These are phyloP conservation scores for Aspergillus coremiiformis DNA, from an alignment of 495 filamentous ascomycete species.

Conservation along the genomic window DNA sequence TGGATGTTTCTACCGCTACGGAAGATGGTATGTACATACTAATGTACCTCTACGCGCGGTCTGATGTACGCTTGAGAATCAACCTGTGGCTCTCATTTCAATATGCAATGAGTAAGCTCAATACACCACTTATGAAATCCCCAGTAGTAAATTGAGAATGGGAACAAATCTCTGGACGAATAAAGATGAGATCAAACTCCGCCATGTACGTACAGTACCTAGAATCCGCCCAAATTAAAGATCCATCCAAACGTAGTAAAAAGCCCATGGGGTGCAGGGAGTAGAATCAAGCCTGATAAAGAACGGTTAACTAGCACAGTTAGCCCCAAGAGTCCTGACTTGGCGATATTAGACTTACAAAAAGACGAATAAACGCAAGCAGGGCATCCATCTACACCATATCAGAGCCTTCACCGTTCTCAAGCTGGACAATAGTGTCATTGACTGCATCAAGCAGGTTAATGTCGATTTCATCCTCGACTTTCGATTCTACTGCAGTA, in stretches of 20 bases:
- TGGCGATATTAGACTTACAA: neutral
- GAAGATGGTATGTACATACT: too few species aligned
- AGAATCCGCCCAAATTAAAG: neutral
- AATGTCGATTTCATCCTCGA: neutral
- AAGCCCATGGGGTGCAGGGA: neutral
- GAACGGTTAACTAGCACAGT: neutral
- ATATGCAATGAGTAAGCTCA: neutral
- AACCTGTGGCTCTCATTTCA: neutral
- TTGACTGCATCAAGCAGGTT: neutral
- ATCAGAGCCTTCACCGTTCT: neutral
- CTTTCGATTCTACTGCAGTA: neutral
- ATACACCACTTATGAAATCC: neutral
- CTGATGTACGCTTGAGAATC: neutral
- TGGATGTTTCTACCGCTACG: neutral
- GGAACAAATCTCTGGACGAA: neutral
- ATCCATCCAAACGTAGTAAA: neutral
- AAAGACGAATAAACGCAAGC: neutral
- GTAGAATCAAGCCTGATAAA: neutral
- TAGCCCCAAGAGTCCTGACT: neutral
- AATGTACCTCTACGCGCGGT: too few species aligned
- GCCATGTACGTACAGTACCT: neutral
- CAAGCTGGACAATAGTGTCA: neutral
- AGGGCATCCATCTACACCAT: neutral
- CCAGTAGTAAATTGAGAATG: neutral
- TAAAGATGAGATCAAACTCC: neutral